Evolutionary conservation across 352 stramenopile genomes (phyloP).

Genomic region (Pythium guiyangense): DNA sequence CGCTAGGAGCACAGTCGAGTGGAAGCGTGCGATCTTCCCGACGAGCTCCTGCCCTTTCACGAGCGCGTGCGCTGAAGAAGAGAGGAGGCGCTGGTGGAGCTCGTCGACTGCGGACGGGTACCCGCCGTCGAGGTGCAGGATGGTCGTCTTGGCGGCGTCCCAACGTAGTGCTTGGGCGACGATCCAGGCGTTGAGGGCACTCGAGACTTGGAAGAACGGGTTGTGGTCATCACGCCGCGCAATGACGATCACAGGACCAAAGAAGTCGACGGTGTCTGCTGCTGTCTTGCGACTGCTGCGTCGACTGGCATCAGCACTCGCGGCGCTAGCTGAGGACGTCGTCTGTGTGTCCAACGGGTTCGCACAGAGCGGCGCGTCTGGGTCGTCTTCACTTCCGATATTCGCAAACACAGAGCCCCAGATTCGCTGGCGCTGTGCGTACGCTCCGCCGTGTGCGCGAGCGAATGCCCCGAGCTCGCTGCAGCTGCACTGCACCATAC

Average conservation of each 20-base stretch:
- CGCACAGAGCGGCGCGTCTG: constrained; percentile 1
- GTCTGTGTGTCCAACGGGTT: background rate
- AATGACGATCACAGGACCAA: constrained; percentile 13
- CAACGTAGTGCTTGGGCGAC: constrained; percentile 19
- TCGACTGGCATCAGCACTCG: background rate
- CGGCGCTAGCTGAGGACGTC: background rate
- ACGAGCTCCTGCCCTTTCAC: constrained; percentile 27
- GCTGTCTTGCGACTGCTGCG: no score
- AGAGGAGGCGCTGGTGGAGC: constrained; percentile 37
- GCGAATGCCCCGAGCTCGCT: constrained; percentile 6
- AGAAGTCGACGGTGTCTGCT: constrained; percentile 5
- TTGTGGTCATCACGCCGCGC: constrained; percentile 24
- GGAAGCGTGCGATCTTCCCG: constrained; percentile 30
- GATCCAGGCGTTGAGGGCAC: constrained; percentile 21
- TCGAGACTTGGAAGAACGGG: constrained; percentile 23
- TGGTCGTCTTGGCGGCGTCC: constrained; percentile 22
- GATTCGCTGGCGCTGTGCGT: constrained; percentile 3
- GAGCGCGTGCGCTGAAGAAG: constrained; percentile 15
- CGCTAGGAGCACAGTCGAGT: constrained; percentile 22
- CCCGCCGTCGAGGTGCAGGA: constrained; percentile 45
- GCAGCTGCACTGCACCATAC: constrained; percentile 16
- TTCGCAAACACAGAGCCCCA: background rate
- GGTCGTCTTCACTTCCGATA: background rate
- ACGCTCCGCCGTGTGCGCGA: constrained; percentile 1
- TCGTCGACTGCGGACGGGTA: constrained; percentile 34